Percentiles rank a stretch among this genome's conserved stretches.
These are phyloP conservation scores for Carpinus viminea DNA, from an alignment of 306 rosid genomes.

Conservation along the genomic window DNA sequence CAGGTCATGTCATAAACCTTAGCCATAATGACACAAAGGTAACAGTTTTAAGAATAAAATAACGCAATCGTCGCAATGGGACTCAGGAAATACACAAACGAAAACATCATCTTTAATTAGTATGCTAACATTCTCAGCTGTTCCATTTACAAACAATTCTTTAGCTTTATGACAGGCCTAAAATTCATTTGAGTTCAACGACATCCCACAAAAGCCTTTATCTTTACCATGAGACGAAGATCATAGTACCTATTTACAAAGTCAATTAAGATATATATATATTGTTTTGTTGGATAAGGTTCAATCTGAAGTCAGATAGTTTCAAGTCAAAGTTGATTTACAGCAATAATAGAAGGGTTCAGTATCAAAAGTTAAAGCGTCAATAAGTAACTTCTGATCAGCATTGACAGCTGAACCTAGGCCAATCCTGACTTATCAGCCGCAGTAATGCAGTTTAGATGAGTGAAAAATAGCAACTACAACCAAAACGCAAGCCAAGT, in stretches of 20 bases:
- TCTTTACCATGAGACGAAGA: background rate
- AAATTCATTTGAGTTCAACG: background rate
- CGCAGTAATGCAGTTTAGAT: background rate
- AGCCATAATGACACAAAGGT: background rate
- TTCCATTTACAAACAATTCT: background rate
- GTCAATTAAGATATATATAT: background rate
- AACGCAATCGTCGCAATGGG: background rate
- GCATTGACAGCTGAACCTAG: background rate
- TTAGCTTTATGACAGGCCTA: background rate
- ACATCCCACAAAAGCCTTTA: background rate
- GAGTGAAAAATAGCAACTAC: background rate
- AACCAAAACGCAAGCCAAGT: slow-evolving; percentile 6
- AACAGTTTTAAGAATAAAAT: background rate
- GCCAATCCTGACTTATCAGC: background rate
- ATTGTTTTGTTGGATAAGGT: background rate
- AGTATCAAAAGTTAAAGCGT: background rate
- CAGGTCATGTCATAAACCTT: slow-evolving; percentile 8
- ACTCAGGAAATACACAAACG: background rate
- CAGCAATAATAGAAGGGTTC: background rate
- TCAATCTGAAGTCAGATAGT: background rate
- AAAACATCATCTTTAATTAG: background rate
- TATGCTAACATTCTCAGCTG: background rate
- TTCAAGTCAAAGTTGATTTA: background rate
- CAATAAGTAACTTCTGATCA: background rate
- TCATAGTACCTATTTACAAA: background rate